Percentiles rank a stretch among this genome's conserved stretches.
Evolutionary conservation across 164 flowering plant species (phyloP).

Genomic region (Umbilicus rupestris): DNA sequence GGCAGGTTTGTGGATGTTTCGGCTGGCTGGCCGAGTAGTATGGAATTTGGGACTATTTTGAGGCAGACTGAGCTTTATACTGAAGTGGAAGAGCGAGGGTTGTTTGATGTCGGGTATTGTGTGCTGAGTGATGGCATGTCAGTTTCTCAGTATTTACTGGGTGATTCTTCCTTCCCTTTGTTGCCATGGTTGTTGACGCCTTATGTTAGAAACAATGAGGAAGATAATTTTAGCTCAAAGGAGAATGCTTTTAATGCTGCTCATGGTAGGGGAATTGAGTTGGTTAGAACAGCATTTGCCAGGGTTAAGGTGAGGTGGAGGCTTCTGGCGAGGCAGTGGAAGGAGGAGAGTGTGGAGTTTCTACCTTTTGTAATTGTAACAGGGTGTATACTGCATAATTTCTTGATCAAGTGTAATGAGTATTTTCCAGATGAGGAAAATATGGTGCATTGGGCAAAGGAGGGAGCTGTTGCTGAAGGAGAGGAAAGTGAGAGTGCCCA

Average conservation of each 20-base stretch:
- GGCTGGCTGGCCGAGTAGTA: constrained; percentile 68
- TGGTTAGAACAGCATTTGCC: constrained; percentile 42
- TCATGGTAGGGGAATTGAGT: constrained; percentile 38
- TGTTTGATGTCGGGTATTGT: constrained; percentile 19
- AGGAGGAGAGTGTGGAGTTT: constrained; percentile 40
- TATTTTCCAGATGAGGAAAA: constrained; percentile 20
- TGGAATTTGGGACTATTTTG: constrained; percentile 35
- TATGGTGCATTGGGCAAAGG: constrained; percentile 13
- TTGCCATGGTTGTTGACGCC: constrained; percentile 73
- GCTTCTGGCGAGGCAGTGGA: constrained; percentile 48
- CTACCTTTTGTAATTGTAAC: constrained; percentile 52
- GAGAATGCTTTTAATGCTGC: constrained; percentile 37
- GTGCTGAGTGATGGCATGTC: constrained; percentile 30
- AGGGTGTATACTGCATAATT: constrained; percentile 67
- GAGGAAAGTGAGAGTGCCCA: constrained; percentile 34
- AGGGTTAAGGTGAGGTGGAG: constrained; percentile 45
- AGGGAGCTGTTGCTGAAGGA: constrained; percentile 33
- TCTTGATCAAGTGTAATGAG: constrained; percentile 52
- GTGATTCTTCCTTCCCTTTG: constrained; percentile 61
- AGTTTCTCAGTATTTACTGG: constrained; percentile 59
- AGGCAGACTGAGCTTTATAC: constrained; percentile 36
- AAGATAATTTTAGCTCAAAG: constrained; percentile 17
- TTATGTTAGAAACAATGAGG: constrained; percentile 18
- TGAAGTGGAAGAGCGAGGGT: constrained; percentile 40
- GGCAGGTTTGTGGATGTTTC: constrained; percentile 82